phyloP scores from a whole-genome alignment of 164 flowering plant genomes.

The Magnolia officinalis region DNA sequence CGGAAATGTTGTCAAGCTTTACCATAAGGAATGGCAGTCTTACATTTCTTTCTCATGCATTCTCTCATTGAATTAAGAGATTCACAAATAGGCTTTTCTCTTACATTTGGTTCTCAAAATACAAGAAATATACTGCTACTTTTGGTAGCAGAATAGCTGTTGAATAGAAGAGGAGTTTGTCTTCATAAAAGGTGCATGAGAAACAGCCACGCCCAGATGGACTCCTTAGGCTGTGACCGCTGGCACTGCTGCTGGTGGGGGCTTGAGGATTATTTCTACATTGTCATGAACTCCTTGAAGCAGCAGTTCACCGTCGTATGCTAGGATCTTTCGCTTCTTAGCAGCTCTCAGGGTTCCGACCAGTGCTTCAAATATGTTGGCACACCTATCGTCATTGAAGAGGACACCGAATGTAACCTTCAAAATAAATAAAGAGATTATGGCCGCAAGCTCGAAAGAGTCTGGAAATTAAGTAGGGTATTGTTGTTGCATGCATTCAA shows the following conservation, averaged over 20 bases:
- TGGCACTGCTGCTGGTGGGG: slow-evolving; percentile 31
- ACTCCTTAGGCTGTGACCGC: not conserved
- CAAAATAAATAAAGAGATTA: slow-evolving; percentile 12
- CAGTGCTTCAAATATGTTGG: slow-evolving; percentile 94
- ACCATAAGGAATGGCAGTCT: too few relatives aligned
- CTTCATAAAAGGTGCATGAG: not conserved
- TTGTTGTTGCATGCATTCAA: not conserved
- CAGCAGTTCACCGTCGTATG: slow-evolving; percentile 80
- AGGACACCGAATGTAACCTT: slow-evolving; percentile 91
- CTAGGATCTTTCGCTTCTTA: slow-evolving; percentile 68
- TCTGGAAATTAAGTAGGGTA: not conserved
- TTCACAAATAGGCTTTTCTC: not conserved
- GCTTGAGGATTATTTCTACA: slow-evolving; percentile 72
- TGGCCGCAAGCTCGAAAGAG: not conserved
- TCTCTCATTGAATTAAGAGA: too few relatives aligned
- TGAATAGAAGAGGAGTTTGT: not conserved
- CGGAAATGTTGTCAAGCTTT: too few relatives aligned
- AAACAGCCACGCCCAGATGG: not conserved
- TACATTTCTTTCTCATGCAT: too few relatives aligned
- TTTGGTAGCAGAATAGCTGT: not conserved
- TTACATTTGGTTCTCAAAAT: not conserved
- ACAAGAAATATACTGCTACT: not conserved
- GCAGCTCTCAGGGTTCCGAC: slow-evolving; percentile 97
- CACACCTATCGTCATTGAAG: slow-evolving; percentile 83
- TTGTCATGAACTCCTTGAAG: slow-evolving; percentile 96